These are phyloP conservation scores for Penicillium sp. DNA, from an alignment of 2,329 filamentous ascomycete genomes.

Conservation along the genomic window DNA sequence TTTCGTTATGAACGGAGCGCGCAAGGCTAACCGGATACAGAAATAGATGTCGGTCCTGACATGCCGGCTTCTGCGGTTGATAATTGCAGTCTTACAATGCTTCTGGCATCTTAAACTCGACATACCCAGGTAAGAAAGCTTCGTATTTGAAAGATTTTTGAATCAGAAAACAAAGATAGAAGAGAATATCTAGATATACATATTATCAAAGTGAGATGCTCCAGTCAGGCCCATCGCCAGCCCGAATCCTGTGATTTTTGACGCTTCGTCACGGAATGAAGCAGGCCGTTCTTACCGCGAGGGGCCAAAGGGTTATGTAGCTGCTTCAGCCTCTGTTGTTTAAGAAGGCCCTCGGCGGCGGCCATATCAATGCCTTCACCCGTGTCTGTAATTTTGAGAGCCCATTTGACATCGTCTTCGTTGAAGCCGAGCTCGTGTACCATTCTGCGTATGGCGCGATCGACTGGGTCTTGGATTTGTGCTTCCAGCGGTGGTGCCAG, in stretches of 20 bases:
- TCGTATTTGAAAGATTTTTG: too few relatives aligned
- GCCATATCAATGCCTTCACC: slow-evolving; percentile 57
- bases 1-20: too few relatives aligned
- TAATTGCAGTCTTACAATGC: too few relatives aligned
- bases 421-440: slow-evolving; percentile 57
- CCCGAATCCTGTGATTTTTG: slow-evolving; percentile 27
- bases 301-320: slow-evolving; percentile 15
- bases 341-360: slow-evolving; percentile 53
- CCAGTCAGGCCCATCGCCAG: slow-evolving; percentile 39
- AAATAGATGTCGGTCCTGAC: too few relatives aligned
- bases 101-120: too few relatives aligned
- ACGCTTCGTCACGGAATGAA: slow-evolving; percentile 25
- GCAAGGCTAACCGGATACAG: too few relatives aligned
- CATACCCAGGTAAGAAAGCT: too few relatives aligned
- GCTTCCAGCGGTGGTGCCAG: slow-evolving; percentile 14
- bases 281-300: slow-evolving; percentile 17
- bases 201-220: too few relatives aligned
- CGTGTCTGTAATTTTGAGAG: slow-evolving; percentile 56
- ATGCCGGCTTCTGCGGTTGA: too few relatives aligned
- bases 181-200: too few relatives aligned
- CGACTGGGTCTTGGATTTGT: slow-evolving; percentile 50
- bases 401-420: slow-evolving; percentile 52
- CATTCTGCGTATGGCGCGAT: slow-evolving; percentile 54
- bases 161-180: too few relatives aligned
- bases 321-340: slow-evolving; percentile 37